Conservation (phyloP, 225 moss, liverwort and hornwort species). For the Polytrichum formosum region DNA sequence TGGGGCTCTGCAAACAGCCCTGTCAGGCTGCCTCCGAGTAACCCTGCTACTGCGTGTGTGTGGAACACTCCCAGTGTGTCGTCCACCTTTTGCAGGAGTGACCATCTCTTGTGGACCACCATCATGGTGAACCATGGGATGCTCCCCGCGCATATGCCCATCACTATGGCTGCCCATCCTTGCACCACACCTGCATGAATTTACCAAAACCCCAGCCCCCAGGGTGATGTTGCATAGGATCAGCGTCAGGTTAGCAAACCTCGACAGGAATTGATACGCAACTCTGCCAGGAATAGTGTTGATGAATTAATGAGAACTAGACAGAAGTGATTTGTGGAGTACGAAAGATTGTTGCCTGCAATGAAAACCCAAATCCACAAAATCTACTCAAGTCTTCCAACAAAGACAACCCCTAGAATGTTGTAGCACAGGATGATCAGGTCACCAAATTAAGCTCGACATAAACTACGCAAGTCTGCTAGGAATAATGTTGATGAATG, state of each 20-base stretch:
- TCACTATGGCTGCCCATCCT: constrained; percentile 5
- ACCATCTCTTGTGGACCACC: constrained; percentile 53
- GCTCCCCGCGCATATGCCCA: constrained; percentile 2
- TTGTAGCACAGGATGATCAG: neutral
- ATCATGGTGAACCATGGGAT: constrained; percentile 39
- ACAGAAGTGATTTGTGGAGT: neutral
- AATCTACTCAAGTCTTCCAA: no score
- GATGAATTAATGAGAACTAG: neutral
- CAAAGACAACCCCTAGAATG: neutral
- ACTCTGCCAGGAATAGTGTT: neutral
- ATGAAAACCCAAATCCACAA: no score
- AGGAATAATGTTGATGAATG: neutral
- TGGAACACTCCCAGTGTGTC: constrained; percentile 10
- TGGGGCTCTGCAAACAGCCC: constrained; percentile 3
- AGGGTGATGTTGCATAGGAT: neutral
- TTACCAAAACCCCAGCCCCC: neutral
- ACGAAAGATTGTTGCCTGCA: neutral
- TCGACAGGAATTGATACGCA: neutral
- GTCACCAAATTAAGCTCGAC: neutral
- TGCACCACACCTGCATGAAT: constrained; percentile 5
- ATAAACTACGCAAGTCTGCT: neutral
- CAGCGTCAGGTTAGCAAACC: neutral
- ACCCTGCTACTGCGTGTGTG: constrained; percentile 9
- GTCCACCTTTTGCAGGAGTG: constrained; percentile 16
- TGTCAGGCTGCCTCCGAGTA: neutral